A percentile compares a stretch with the other conserved stretches of the same genome.
phyloP scores from a whole-genome alignment of 2,329 filamentous ascomycete species.

The Cladosporium austrohemisphaericum region DNA sequence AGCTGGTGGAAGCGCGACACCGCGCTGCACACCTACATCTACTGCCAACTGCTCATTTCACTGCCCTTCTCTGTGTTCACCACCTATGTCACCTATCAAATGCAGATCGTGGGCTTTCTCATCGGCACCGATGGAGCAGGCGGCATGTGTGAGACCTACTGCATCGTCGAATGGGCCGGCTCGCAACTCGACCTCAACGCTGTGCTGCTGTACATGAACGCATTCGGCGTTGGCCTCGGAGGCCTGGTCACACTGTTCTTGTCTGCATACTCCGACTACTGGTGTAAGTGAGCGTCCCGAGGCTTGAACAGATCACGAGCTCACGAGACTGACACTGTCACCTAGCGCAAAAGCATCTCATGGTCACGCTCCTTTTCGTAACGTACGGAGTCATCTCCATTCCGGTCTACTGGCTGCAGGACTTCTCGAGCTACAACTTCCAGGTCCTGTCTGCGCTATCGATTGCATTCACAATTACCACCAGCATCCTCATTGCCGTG shows the following conservation, averaged over 20 bases:
- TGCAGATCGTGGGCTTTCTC: conserved; percentile 14
- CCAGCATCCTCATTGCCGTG: conserved; percentile 15
- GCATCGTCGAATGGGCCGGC: conserved; percentile 16
- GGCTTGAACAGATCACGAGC: no score
- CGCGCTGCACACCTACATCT: conserved; percentile 17
- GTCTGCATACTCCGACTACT: conserved; percentile 17
- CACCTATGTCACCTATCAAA: conserved; percentile 15
- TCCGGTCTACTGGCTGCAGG: conserved; percentile 17
- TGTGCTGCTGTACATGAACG: conserved; percentile 16
- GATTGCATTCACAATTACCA: conserved; percentile 16
- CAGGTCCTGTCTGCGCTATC: conserved; percentile 10
- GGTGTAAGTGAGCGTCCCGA: conserved; percentile 14
- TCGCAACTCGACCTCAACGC: conserved; percentile 16
- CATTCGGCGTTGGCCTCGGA: conserved; percentile 13
- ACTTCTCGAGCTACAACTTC: conserved; percentile 11
- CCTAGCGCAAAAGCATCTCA: conserved; percentile 14
- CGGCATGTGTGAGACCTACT: conserved; percentile 11
- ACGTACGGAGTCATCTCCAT: conserved; percentile 13
- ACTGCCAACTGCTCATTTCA: conserved; percentile 12
- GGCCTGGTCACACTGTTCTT: conserved; percentile 16
- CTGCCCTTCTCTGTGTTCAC: conserved; percentile 17
- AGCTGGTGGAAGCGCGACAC: conserved; percentile 16
- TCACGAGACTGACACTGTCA: no score
- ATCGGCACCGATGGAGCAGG: conserved; percentile 13
- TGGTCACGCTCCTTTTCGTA: conserved; percentile 14